phyloP scores from a whole-genome alignment of 208 protist species.

The Naegleria gruberi region DNA sequence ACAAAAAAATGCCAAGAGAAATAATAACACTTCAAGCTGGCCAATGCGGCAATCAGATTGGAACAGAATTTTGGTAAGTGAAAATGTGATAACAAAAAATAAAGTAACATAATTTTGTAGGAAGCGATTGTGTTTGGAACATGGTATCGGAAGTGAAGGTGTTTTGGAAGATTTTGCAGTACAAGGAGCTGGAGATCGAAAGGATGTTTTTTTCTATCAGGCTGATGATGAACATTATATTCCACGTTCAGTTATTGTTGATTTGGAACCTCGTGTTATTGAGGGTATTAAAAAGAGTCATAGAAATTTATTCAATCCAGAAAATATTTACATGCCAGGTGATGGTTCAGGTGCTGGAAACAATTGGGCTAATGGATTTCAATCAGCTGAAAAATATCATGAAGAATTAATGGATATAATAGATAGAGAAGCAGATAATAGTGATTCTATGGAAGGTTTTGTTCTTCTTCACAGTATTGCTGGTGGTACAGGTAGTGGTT shows the following conservation, averaged over 20 bases:
- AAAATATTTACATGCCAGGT: slow-evolving; percentile 95
- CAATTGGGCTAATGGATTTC: slow-evolving; percentile 95
- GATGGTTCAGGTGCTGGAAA: slow-evolving; percentile 97
- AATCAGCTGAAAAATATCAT: slow-evolving; percentile 72
- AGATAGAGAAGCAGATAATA: slow-evolving; percentile 96
- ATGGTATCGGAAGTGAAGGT: slow-evolving; percentile 91
- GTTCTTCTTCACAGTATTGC: slow-evolving; percentile 97
- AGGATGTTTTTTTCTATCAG: slow-evolving; percentile 99
- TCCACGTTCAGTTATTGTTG: slow-evolving; percentile 95
- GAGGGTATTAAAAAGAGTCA: slow-evolving; percentile 73
- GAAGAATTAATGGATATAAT: slow-evolving; percentile 98
- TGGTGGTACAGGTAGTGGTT: slow-evolving; percentile 98
- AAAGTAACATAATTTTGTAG: slow-evolving; percentile 97
- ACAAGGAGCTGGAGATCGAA: slow-evolving; percentile 82
- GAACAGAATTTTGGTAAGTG: neutral
- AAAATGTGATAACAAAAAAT: slow-evolving; percentile 43
- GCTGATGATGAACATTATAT: slow-evolving; percentile 99
- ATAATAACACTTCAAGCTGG: slow-evolving; percentile 98
- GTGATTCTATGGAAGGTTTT: slow-evolving; percentile 68
- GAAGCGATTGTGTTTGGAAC: slow-evolving; percentile 95
- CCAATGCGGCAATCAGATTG: slow-evolving; percentile 89
- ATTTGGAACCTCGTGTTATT: slow-evolving; percentile 97
- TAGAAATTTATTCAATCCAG: slow-evolving; percentile 94
- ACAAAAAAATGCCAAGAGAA: slow-evolving; percentile 95
- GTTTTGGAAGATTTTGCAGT: slow-evolving; percentile 86